Conservation (phyloP, 1,139 yeast species). For the Arxiozyma telluris region DNA sequence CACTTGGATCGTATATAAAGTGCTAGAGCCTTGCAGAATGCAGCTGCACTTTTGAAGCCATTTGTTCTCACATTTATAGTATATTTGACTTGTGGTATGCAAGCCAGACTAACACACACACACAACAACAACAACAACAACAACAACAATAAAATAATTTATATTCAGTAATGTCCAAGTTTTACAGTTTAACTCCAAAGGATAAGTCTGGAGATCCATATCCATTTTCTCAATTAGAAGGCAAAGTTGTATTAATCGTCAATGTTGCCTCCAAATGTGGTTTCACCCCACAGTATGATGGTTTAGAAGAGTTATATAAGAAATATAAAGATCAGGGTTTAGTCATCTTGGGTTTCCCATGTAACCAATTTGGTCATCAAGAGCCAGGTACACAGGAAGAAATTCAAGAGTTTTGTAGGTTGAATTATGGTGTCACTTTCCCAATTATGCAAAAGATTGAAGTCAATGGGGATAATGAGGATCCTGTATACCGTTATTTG, state of each 20-base stretch:
- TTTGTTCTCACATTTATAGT: background rate
- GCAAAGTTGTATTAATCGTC: constrained; percentile 84
- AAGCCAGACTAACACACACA: no score
- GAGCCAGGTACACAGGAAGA: constrained; percentile 71
- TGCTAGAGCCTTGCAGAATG: background rate
- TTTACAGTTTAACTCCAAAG: constrained; percentile 50
- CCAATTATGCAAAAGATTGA: constrained; percentile 81
- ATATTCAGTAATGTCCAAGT: constrained; percentile 29
- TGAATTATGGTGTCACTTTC: constrained; percentile 75
- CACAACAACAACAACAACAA: background rate
- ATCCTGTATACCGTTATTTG: constrained; percentile 71
- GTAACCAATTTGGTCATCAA: constrained; percentile 82
- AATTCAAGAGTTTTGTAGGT: constrained; percentile 54
- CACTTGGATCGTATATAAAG: background rate
- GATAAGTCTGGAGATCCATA: constrained; percentile 55
- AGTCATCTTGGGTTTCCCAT: constrained; percentile 83
- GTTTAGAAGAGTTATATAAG: constrained; percentile 72
- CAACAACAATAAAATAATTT: background rate
- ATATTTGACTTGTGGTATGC: no score
- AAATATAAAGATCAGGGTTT: constrained; percentile 70
- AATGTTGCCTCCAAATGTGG: constrained; percentile 92
- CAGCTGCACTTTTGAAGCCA: no score
- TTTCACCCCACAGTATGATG: constrained; percentile 79
- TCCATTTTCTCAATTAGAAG: constrained; percentile 62
- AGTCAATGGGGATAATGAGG: constrained; percentile 77